Base-by-base conservation (phyloP, 106 monocot species). In the Allium sativum region DNA sequence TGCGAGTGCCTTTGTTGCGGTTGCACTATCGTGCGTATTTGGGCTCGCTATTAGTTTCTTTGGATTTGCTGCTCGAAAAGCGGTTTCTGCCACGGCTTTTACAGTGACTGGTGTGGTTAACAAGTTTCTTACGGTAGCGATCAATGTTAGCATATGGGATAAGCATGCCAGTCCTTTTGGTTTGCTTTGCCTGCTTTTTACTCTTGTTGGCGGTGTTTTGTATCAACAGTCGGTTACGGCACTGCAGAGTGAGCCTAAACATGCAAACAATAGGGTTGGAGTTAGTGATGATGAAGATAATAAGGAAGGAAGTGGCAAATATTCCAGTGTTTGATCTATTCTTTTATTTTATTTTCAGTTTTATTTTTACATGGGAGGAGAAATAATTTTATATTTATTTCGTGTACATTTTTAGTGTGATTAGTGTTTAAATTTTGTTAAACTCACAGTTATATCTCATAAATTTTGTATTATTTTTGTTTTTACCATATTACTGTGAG, bases 41-140 rank as follows among this genome's bases (percentile, higher is more conserved):
- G 93, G 93, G 52, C 64, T 93, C 55, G 61, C 78, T 44, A 93
- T 93, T 64, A 93, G 93, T 68, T 93, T 93, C 88, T 93, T 93
- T 45, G 93, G 93, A 9, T 93, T 93, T 76, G 93, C 93, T 13
- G 74, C 82, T 12, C 74, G 93, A 73, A 93, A 85, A 48, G 93
- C 88, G 12, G 80, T 93, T 50, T 93, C 93, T 1, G 88, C 93
- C 15, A 89, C 93, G 6, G 93, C 88, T 40, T 93, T 93, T 72
- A 85, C 89, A 0, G 89, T 89, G n/a, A 93, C 93, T 0, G 88
- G 93, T 10, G 93, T 89, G 31, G 85, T 93, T 21, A 93, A 93
- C 40, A 93, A 93, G 73, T 93, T 93, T 74, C 80, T 93, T 21
- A 93, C 93, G 1, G 93, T 88, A 42, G 84, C 71, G 5, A 93